Evolutionary conservation across 495 filamentous ascomycete genomes (phyloP).

Genomic region (Hypoxylon crocopeplum): DNA sequence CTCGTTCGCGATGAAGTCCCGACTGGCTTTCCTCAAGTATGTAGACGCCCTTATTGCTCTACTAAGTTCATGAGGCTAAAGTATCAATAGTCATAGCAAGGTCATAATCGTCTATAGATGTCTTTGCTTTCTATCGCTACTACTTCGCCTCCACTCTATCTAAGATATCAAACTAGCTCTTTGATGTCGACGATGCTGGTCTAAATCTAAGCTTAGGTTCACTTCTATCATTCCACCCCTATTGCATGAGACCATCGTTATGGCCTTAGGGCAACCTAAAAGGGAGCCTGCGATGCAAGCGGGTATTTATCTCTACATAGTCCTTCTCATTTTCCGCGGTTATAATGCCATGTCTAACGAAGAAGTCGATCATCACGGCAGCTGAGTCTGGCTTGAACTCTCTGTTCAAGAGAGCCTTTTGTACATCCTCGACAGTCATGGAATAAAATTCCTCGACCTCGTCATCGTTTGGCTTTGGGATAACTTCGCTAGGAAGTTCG

Average conservation of each 20-base stretch:
- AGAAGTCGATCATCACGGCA: slow-evolving; percentile 59
- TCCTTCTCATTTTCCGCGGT: slow-evolving; percentile 56
- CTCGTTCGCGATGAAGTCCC: too few relatives aligned
- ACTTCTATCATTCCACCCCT: not conserved
- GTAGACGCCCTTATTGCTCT: too few relatives aligned
- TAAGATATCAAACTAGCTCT: too few relatives aligned
- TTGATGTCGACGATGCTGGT: too few relatives aligned
- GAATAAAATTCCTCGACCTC: slow-evolving; percentile 60
- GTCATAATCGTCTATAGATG: too few relatives aligned
- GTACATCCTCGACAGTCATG: slow-evolving; percentile 56
- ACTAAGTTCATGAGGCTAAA: too few relatives aligned
- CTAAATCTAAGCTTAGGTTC: too few relatives aligned
- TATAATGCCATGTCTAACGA: slow-evolving; percentile 62
- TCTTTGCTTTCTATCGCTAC: too few relatives aligned
- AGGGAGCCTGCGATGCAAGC: slow-evolving; percentile 55
- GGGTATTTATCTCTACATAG: slow-evolving; percentile 55
- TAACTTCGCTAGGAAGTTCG: slow-evolving; percentile 33
- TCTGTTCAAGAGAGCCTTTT: slow-evolving; percentile 45
- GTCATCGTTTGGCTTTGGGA: slow-evolving; percentile 54
- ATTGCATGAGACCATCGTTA: too few relatives aligned
- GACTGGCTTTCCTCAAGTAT: too few relatives aligned
- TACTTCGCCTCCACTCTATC: too few relatives aligned
- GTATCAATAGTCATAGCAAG: too few relatives aligned
- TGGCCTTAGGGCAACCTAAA: slow-evolving; percentile 44
- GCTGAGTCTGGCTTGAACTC: slow-evolving; percentile 64